A percentile compares a stretch with the other conserved stretches of the same genome.
phyloP scores from a whole-genome alignment of 495 filamentous ascomycete genomes.

The Patellaria atrata region DNA sequence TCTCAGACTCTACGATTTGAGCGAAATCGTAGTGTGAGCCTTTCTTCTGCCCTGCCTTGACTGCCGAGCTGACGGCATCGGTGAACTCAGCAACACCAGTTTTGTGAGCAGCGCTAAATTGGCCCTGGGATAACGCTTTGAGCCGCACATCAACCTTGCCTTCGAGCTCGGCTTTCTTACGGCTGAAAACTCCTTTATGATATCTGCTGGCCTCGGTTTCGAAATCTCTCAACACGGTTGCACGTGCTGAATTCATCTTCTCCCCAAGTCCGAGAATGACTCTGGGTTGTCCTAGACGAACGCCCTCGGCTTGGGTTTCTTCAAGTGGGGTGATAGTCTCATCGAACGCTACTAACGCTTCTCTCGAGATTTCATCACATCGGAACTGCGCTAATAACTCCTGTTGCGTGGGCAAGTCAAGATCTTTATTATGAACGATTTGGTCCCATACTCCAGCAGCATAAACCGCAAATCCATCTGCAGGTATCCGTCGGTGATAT shows the following conservation, averaged over 20 bases:
- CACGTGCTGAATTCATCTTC: conserved; percentile 56
- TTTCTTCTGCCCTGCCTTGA: conserved; percentile 84
- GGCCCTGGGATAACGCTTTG: conserved; percentile 74
- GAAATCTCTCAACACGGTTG: conserved; percentile 65
- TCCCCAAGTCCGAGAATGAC: conserved; percentile 65
- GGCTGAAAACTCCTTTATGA: conserved; percentile 83
- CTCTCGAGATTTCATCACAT: conserved; percentile 87
- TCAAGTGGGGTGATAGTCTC: conserved; percentile 69
- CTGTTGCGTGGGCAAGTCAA: conserved; percentile 93
- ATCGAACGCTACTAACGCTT: conserved; percentile 75
- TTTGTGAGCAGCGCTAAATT: conserved; percentile 79
- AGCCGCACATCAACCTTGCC: conserved; percentile 72
- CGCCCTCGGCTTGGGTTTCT: conserved; percentile 61
- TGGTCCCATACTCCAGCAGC: conserved; percentile 94
- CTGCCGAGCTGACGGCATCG: conserved; percentile 66
- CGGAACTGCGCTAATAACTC: conserved; percentile 93
- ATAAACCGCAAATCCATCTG: conserved; percentile 86
- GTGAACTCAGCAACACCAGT: conserved; percentile 74
- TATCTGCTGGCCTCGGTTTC: conserved; percentile 84
- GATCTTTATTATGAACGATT: conserved; percentile 95
- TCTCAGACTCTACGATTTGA: conserved; percentile 77
- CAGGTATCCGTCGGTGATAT: conserved; percentile 90
- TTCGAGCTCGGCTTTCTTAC: conserved; percentile 74
- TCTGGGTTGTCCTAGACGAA: conserved; percentile 51
- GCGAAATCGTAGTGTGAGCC: conserved; percentile 84